Percentiles rank a stretch among this genome's conserved stretches.
Evolutionary conservation across 768 basidiomycete genomes (phyloP).

Genomic region (Suillus hirtellus): DNA sequence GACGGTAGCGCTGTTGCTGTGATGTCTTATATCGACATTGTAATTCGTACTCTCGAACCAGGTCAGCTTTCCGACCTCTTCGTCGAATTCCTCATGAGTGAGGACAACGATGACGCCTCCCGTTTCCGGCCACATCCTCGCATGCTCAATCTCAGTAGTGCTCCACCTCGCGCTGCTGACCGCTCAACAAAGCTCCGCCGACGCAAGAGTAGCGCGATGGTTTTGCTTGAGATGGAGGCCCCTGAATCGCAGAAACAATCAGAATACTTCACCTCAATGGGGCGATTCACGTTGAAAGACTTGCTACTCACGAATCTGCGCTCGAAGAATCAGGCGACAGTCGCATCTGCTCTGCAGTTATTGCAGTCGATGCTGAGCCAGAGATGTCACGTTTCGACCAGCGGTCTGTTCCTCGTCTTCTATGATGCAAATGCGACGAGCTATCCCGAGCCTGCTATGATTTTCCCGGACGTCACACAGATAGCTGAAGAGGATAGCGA

Average conservation of each 20-base stretch:
- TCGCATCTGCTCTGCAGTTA: conserved; percentile 78
- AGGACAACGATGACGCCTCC: conserved; percentile 73
- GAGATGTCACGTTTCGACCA: conserved; percentile 64
- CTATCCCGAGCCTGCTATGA: conserved; percentile 62
- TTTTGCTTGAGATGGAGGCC: conserved; percentile 83
- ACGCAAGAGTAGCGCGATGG: conserved; percentile 88
- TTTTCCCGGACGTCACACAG: conserved; percentile 23
- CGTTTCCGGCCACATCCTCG: conserved; percentile 41
- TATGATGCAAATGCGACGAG: conserved; percentile 72
- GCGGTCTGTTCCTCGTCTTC: conserved; percentile 69
- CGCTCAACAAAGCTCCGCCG: conserved; percentile 50
- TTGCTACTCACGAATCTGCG: conserved; percentile 77
- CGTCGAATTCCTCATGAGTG: conserved; percentile 78
- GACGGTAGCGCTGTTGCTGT: conserved; percentile 98
- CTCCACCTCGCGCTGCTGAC: conserved; percentile 39
- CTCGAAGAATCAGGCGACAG: conserved; percentile 63
- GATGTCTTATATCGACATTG: conserved; percentile 91
- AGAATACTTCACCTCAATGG: conserved; percentile 84
- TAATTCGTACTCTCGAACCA: conserved; percentile 71
- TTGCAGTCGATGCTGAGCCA: conserved; percentile 71
- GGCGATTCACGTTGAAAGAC: conserved; percentile 90
- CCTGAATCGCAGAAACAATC: conserved; percentile 69
- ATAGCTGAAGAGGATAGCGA: conserved; percentile 46
- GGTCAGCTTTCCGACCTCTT: conserved; percentile 70
- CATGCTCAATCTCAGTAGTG: conserved; percentile 42